Evolutionary conservation across 768 basidiomycete genomes (phyloP), one percentile per base, ranked within the genome.

Genomic region (Cystofilobasidium macerans): DNA sequence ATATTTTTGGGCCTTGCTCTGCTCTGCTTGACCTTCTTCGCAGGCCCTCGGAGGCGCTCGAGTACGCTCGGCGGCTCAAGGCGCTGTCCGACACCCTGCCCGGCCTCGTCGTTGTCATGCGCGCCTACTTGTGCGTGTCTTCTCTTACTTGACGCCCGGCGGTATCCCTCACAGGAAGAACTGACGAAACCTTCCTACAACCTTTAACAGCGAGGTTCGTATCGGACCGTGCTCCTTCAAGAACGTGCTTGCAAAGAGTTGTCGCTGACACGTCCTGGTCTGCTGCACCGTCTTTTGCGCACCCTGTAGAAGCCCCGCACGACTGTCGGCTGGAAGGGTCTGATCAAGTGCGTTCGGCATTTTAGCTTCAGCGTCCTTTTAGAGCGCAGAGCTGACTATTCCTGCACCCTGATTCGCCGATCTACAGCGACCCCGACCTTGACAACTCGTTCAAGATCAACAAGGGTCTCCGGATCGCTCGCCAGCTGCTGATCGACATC

Each of bases 361-460:
- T 5, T 33, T 5, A 26, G 28, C n/a, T 57, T 32, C 24, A 9
- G 8, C 57, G 20, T 24, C 35, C 43, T 9, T 4, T 53, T 43
- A 43, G 28, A 12, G n/a, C 42, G 24, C 16, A 22, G 18, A 13
- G 54, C 40, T 53, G 45, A 36, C 20, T 38, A 51, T n/a, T 28
- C 11, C 32, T 36, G 33, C 3, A 38, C 16, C 68, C 57, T 16
- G 22, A 33, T 47, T 61, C 9, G 20, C 9, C 14, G 28, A 81
- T 89, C 72, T 88, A 87, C 75, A 90, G 90, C 75, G 94, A 97
- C 77, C 93, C 93, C 2, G 87, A 93, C 73, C 88, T 98, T 74
- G 88, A 97, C 73, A 89, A 89, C 62, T 86, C 89, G 62, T 97
- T 89, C 85, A 81, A 84, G 70, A 99, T 99, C 76, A 99, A 98